Percentiles rank a stretch among this genome's conserved stretches.
Conservation (phyloP, 73 alveolate species). For the Paramecium sonneborni region DNA sequence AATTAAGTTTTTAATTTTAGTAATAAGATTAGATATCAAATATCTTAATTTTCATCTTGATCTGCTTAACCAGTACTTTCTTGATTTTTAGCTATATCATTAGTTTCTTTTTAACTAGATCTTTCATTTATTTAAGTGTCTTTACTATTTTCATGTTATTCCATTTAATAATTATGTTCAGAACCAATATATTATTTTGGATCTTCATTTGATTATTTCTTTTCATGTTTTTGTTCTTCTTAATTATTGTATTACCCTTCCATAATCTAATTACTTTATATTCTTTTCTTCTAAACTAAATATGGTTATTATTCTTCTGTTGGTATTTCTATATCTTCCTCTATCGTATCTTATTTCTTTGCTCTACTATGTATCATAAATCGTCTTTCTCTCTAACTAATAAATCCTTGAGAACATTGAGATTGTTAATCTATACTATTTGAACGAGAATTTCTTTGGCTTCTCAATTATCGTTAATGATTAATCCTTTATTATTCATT, state of each 20-base stretch:
- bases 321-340: constrained; percentile 18
- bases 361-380: background rate
- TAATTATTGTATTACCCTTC: background rate
- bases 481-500: constrained; percentile 17
- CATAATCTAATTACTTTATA: background rate
- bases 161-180: background rate
- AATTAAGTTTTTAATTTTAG: background rate
- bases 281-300: background rate
- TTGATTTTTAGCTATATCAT: background rate
- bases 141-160: background rate
- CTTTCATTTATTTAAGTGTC: background rate
- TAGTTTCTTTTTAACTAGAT: background rate
- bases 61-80: background rate
- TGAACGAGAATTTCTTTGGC: background rate
- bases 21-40: background rate
- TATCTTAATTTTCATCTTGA: background rate
- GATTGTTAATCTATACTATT: background rate
- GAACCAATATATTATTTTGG: background rate
- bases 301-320: background rate
- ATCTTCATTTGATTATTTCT: background rate
- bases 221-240: background rate
- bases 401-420: background rate
- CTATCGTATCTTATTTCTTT: constrained; percentile 14
- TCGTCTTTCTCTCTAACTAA: constrained; percentile 13
- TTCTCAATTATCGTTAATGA: background rate